Evolutionary conservation across 2,329 filamentous ascomycete genomes (phyloP).

Genomic region (Fonsecaea nubica): DNA sequence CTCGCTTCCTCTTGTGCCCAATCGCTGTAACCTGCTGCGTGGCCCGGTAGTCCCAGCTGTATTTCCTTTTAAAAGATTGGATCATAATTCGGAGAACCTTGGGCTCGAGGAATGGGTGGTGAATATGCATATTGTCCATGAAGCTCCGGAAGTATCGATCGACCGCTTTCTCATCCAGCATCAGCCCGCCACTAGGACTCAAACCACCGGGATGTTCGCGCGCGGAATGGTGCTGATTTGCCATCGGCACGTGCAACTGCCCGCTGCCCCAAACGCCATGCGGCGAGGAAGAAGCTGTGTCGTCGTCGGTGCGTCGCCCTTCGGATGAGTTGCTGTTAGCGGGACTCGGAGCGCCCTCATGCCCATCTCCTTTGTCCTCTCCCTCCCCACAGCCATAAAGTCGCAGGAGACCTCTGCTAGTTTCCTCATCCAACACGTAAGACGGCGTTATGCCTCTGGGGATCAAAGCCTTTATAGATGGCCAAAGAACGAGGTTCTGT

Average conservation of each 20-base stretch:
- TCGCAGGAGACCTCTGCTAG: constrained; percentile 73
- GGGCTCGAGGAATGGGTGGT: constrained; percentile 69
- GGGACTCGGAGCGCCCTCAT: constrained; percentile 49
- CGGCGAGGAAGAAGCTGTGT: constrained; percentile 49
- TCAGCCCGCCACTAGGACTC: constrained; percentile 57
- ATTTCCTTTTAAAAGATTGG: constrained; percentile 56
- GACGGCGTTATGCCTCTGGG: constrained; percentile 48
- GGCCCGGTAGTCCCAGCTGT: constrained; percentile 47
- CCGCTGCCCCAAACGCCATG: constrained; percentile 61
- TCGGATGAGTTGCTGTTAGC: constrained; percentile 47
- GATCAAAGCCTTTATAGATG: constrained; percentile 70
- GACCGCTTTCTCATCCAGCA: constrained; percentile 60
- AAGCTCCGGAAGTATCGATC: constrained; percentile 62
- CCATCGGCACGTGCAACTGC: constrained; percentile 44
- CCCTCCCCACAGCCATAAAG: constrained; percentile 82
- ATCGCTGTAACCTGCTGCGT: constrained; percentile 25
- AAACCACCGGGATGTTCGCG: constrained; percentile 56
- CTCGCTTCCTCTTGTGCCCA: constrained; percentile 39
- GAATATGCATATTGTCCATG: constrained; percentile 64
- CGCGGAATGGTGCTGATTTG: constrained; percentile 32
- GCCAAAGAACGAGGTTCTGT: constrained; percentile 77
- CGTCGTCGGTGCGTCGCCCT: constrained; percentile 39
- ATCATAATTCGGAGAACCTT: constrained; percentile 60
- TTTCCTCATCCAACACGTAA: constrained; percentile 79
- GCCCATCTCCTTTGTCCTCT: constrained; percentile 62